Evolutionary conservation across 2,329 filamentous ascomycete species (phyloP).

Genomic region (Penicillium thymicola): DNA sequence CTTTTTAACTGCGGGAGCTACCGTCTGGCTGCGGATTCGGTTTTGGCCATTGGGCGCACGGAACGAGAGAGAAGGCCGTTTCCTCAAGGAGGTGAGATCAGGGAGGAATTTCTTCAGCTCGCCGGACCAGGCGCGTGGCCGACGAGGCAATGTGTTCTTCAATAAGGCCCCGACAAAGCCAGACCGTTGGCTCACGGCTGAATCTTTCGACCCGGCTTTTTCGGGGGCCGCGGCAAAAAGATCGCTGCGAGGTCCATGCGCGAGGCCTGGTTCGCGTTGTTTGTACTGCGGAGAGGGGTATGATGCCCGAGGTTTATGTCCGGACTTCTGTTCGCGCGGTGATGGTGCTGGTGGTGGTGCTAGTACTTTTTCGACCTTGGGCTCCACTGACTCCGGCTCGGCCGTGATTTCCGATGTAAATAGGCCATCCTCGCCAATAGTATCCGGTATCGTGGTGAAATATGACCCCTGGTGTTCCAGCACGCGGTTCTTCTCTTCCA

Average conservation of each 20-base stretch:
- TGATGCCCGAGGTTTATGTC: conserved; percentile 9
- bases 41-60: conserved; percentile 24
- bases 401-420: conserved; percentile 31
- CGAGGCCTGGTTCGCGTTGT: conserved; percentile 8
- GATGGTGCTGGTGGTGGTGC: background rate
- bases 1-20: conserved; percentile 7
- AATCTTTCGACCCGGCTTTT: conserved; percentile 15
- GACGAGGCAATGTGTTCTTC: conserved; percentile 32
- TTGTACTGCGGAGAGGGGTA: conserved; percentile 7
- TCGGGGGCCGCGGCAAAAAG: background rate
- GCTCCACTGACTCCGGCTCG: conserved; percentile 31
- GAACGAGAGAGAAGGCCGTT: conserved; percentile 31
- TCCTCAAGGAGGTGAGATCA: conserved; percentile 32
- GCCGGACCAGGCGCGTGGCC: conserved; percentile 38
- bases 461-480: conserved; percentile 51
- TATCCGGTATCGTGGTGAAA: conserved; percentile 43
- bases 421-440: conserved; percentile 28
- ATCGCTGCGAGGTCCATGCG: conserved; percentile 16
- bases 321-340: background rate
- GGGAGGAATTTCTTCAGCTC: conserved; percentile 40
- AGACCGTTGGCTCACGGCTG: conserved; percentile 18
- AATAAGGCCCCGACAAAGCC: conserved; percentile 37
- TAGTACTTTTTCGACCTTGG: background rate
- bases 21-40: conserved; percentile 30
- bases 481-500: conserved; percentile 57